These are phyloP conservation scores for Pythium oligandrum DNA, from an alignment of 352 stramenopile species.

Conservation along the genomic window DNA sequence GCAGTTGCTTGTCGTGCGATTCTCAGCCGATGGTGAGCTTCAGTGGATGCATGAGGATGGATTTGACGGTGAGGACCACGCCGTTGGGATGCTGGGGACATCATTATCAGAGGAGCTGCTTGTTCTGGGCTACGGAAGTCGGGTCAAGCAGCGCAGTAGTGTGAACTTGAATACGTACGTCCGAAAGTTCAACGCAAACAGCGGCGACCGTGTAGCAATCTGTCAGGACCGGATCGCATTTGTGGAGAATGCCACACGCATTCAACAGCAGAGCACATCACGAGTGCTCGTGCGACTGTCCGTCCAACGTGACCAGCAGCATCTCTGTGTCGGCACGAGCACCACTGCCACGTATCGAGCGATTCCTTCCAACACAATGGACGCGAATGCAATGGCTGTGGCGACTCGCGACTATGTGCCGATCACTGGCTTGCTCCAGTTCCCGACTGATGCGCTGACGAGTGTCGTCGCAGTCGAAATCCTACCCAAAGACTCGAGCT, in stretches of 20 bases:
- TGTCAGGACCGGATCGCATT: too few relatives aligned
- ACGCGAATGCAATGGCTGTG: too few relatives aligned
- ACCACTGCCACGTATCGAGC: too few relatives aligned
- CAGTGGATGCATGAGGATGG: constrained; percentile 19
- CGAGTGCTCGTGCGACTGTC: constrained; percentile 1
- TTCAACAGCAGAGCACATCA: neutral
- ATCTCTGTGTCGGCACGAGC: neutral
- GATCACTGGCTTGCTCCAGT: too few relatives aligned
- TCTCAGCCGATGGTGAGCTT: constrained; percentile 10
- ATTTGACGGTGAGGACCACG: constrained; percentile 15
- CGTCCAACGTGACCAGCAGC: constrained; percentile 1
- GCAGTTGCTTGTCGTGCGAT: constrained; percentile 7
- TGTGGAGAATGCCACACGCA: too few relatives aligned
- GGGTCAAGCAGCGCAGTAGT: neutral
- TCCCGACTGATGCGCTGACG: too few relatives aligned
- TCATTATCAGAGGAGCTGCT: neutral
- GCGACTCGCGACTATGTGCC: too few relatives aligned
- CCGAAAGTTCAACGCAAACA: neutral
- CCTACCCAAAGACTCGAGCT: too few relatives aligned
- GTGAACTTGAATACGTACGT: neutral
- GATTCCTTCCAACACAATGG: too few relatives aligned
- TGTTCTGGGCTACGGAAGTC: constrained; percentile 9
- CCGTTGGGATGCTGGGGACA: neutral
- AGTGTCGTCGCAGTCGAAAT: too few relatives aligned
- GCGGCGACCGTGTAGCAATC: too few relatives aligned